Percentiles rank a stretch among this genome's conserved stretches.
These are phyloP conservation scores for Alternaria triticina DNA, from an alignment of 2,329 filamentous ascomycete genomes.

Conservation along the genomic window DNA sequence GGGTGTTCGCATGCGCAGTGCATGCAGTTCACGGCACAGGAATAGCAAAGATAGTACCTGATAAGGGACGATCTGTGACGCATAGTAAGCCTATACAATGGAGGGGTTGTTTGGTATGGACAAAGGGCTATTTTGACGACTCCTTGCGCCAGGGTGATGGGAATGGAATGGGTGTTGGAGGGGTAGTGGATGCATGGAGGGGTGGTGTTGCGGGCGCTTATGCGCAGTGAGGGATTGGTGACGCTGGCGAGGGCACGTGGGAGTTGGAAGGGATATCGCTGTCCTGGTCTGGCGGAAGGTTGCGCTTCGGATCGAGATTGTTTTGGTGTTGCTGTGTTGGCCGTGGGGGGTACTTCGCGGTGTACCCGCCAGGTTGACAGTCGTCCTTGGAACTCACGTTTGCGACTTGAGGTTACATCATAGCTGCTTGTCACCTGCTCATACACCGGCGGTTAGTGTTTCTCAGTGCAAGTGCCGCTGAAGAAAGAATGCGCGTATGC, in stretches of 20 bases:
- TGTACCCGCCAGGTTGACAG: neutral
- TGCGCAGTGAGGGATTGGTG: constrained; percentile 5
- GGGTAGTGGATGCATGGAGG: neutral
- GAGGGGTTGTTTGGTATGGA: neutral
- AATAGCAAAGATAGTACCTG: neutral
- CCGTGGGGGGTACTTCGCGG: neutral
- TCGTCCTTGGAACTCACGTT: neutral
- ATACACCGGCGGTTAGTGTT: neutral
- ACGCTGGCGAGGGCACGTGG: constrained; percentile 1
- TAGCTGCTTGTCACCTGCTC: neutral
- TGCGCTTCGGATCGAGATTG: constrained; percentile 3
- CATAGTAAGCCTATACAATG: neutral
- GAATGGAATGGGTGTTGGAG: neutral
- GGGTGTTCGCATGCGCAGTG: constrained; percentile 17
- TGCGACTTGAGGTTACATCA: neutral
- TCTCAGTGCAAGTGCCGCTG: neutral
- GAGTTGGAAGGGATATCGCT: neutral
- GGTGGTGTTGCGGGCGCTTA: constrained; percentile 8
- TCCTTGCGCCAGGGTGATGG: neutral
- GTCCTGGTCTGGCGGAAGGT: neutral
- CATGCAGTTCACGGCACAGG: constrained; percentile 8
- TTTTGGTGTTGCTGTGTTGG: neutral
- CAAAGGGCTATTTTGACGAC: neutral
- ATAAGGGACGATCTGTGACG: neutral
- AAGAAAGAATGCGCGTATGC: neutral